Evolutionary conservation across 2,329 filamentous ascomycete species (phyloP).

Genomic region (Aspergillus bombycis): DNA sequence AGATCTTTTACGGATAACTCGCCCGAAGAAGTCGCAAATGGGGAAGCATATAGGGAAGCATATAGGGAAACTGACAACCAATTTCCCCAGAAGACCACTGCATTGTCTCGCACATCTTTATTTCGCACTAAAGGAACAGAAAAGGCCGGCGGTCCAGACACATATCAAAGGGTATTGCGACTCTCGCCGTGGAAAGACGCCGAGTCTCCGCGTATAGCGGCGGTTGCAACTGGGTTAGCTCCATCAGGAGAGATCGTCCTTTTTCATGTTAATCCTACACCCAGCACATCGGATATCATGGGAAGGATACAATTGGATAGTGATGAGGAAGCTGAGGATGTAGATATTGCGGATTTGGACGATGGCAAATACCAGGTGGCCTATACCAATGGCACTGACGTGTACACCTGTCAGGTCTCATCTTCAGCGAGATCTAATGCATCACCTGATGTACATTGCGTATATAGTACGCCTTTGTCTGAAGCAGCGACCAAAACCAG

Average conservation of each 20-base stretch:
- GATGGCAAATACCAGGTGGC: conserved; percentile 66
- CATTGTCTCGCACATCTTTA: conserved; percentile 55
- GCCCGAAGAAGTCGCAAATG: conserved; percentile 19
- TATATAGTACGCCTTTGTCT: conserved; percentile 47
- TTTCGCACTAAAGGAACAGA: conserved; percentile 47
- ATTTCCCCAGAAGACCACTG: conserved; percentile 40
- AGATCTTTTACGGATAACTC: conserved; percentile 28
- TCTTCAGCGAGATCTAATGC: conserved; percentile 52
- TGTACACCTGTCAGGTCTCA: conserved; percentile 68
- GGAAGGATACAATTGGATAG: conserved; percentile 55
- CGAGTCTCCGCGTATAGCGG: conserved; percentile 68
- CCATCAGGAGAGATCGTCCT: conserved; percentile 77
- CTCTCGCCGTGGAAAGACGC: conserved; percentile 59
- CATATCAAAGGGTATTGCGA: conserved; percentile 62
- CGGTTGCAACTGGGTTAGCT: conserved; percentile 76
- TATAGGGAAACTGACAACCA: conserved; percentile 27
- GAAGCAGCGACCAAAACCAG: conserved; percentile 35
- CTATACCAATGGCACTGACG: conserved; percentile 76
- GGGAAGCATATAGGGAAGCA: conserved; percentile 29
- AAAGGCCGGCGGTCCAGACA: conserved; percentile 48
- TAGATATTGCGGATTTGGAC: conserved; percentile 44
- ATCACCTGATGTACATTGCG: conserved; percentile 34
- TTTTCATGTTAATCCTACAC: conserved; percentile 68
- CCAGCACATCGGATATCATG: conserved; percentile 56
- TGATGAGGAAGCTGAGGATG: conserved; percentile 55